phyloP scores from a whole-genome alignment of 2,329 filamentous ascomycete species.

The Fusarium hostae region DNA sequence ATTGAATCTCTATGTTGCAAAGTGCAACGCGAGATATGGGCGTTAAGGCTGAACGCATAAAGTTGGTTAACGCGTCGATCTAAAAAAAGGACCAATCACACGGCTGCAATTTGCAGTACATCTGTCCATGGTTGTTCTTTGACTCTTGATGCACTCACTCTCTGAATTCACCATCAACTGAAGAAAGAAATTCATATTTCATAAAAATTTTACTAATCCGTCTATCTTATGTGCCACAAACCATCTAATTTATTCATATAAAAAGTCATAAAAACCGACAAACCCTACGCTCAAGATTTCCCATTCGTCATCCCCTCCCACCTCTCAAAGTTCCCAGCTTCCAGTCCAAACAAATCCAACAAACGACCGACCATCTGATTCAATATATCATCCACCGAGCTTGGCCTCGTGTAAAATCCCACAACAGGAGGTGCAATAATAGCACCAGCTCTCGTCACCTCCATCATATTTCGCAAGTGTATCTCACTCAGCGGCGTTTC shows the following conservation, averaged over 20 bases:
- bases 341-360: conserved; percentile 16
- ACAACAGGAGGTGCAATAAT: conserved; percentile 23
- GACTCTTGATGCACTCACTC: no score
- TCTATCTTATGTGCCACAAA: no score
- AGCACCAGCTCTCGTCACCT: conserved; percentile 5
- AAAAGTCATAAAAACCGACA: not conserved
- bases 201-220: not conserved
- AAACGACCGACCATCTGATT: conserved; percentile 24
- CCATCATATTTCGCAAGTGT: conserved; percentile 23
- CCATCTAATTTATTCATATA: not conserved
- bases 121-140: no score
- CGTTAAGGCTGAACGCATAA: no score
- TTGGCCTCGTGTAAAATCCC: conserved; percentile 11
- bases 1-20: not conserved
- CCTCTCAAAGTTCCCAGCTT: conserved; percentile 9
- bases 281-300: not conserved
- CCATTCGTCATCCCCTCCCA: conserved; percentile 1
- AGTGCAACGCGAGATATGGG: not conserved
- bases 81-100: not conserved
- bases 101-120: not conserved
- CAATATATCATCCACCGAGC: conserved; percentile 11
- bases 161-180: no score
- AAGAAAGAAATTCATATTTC: not conserved
- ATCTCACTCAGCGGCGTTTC: conserved; percentile 20
- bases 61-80: not conserved